Base-by-base conservation (phyloP, 1,284 basidiomycete genomes). In the Pseudomicrostroma phylloplanum region DNA sequence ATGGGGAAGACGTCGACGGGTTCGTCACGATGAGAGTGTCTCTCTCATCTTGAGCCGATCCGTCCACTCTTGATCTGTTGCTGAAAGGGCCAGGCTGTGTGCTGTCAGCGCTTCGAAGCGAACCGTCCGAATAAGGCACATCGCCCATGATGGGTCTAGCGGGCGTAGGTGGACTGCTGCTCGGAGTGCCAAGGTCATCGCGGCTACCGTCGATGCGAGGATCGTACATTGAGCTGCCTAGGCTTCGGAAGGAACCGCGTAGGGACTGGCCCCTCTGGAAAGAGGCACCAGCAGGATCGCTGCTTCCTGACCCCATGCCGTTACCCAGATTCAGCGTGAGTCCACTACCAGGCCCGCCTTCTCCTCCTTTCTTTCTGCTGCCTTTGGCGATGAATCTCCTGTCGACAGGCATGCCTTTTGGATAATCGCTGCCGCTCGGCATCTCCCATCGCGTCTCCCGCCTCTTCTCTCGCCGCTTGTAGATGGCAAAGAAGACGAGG, bases 401-500 rank as follows among this genome's bases (percentile, higher is more conserved):
- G 40, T 62, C 60, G 17, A 62, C 53, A 15, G 60, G 60, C 41
- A 39, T 55, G n/a, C 58, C 42, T 8, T 15, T 26, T 9, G 61
- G 56, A 23, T 53, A 63, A 53, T 26, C 54, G 26, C 41, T 30
- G 15, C 25, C 61, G 25, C 36, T 26, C 19, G 61, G 61, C 15
- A 63, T 26, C 13, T 63, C 61, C 61, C 61, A 63, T 1, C 12
- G 39, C 23, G 40, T 64, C 13, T 62, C 48, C 48, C 64, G 62
- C 15, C 59, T 54, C 54, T 58, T 67, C 61, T 66, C 60, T 15
- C 46, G 58, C n/a, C 68, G 58, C 23, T 64, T 63, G 54, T 60
- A 69, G 60, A 69, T 64, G 62, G 59, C 63, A 65, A 66, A 71
- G 49, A 64, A 66, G 17, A 63, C 51, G 1, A 64, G 58, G 19